phyloP scores from a whole-genome alignment of 495 filamentous ascomycete species.

The Coniosporium apollinis region DNA sequence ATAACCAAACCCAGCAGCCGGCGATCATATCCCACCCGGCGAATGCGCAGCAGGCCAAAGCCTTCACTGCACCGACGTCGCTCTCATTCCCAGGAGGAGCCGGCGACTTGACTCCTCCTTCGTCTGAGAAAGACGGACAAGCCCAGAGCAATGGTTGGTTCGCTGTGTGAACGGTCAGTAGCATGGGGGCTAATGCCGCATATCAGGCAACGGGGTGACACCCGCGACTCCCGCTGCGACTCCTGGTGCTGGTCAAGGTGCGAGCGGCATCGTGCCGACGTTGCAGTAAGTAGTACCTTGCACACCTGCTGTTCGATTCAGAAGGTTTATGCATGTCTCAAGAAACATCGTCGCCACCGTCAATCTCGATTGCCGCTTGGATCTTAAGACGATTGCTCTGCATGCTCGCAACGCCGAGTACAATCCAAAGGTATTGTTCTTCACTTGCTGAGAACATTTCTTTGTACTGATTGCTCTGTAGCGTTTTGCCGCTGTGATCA shows the following conservation, averaged over 20 bases:
- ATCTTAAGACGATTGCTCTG: conserved; percentile 96
- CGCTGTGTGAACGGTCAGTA: conserved; percentile 38
- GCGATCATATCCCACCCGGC: conserved; percentile 4
- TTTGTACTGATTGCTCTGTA: conserved; percentile 30
- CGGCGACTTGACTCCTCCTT: conserved; percentile 64
- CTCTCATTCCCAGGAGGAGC: conserved; percentile 79
- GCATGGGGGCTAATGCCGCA: conserved; percentile 39
- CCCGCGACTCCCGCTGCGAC: conserved; percentile 93
- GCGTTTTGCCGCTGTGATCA: conserved; percentile 99
- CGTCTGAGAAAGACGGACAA: conserved; percentile 42
- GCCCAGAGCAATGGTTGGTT: conserved; percentile 32
- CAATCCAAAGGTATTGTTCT: conserved; percentile 71
- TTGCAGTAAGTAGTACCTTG: conserved; percentile 74
- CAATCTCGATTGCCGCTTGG: conserved; percentile 94
- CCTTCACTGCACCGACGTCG: conserved; percentile 35
- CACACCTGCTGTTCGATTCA: conserved; percentile 5
- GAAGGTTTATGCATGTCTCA: conserved; percentile 48
- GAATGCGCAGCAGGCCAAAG: conserved; percentile 4
- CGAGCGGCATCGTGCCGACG: conserved; percentile 88
- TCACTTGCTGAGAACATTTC: conserved; percentile 9
- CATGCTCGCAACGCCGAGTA: conserved; percentile 98
- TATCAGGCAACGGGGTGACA: conserved; percentile 68
- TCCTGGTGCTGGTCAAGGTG: conserved; percentile 59
- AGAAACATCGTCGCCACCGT: conserved; percentile 99
- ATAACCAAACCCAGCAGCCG: too few species aligned